These are phyloP conservation scores for Lactarius psammicola DNA, from an alignment of 768 basidiomycete species.

Conservation along the genomic window DNA sequence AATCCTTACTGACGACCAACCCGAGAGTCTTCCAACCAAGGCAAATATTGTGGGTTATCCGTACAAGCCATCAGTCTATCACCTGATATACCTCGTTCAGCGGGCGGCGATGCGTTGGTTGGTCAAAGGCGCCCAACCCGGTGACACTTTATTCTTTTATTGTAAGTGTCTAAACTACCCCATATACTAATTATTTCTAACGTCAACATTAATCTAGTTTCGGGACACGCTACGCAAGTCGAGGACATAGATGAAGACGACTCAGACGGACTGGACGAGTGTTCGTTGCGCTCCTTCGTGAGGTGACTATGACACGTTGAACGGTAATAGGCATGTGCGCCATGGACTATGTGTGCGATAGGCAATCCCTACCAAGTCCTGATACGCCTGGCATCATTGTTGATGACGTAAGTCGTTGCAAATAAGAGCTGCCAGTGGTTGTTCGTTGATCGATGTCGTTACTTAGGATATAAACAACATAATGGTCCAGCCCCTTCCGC, in stretches of 20 bases:
- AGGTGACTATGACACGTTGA: neutral
- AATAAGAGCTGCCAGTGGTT: no score
- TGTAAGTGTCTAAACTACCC: neutral
- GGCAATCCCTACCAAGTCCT: neutral
- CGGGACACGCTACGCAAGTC: constrained; percentile 6
- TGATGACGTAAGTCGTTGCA: neutral
- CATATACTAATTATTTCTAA: neutral
- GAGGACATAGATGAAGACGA: constrained; percentile 1
- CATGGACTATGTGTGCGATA: neutral
- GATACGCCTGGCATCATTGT: neutral
- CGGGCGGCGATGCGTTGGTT: neutral
- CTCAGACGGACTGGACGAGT: neutral
- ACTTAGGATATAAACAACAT: neutral
- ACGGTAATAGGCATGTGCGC: constrained; percentile 6
- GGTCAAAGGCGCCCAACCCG: neutral
- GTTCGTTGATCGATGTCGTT: neutral
- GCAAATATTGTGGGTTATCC: constrained; percentile 12
- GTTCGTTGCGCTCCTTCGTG: neutral
- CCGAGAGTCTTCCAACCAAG: neutral
- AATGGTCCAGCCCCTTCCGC: constrained; percentile 7
- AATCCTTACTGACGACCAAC: neutral
- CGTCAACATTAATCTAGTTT: neutral
- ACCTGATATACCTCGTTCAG: neutral
- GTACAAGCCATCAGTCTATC: neutral
- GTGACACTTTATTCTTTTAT: constrained; percentile 7